Evolutionary conservation across 768 basidiomycete species (phyloP), one percentile per base, ranked within the genome.

Genomic region (Melanogaster broomeanus): DNA sequence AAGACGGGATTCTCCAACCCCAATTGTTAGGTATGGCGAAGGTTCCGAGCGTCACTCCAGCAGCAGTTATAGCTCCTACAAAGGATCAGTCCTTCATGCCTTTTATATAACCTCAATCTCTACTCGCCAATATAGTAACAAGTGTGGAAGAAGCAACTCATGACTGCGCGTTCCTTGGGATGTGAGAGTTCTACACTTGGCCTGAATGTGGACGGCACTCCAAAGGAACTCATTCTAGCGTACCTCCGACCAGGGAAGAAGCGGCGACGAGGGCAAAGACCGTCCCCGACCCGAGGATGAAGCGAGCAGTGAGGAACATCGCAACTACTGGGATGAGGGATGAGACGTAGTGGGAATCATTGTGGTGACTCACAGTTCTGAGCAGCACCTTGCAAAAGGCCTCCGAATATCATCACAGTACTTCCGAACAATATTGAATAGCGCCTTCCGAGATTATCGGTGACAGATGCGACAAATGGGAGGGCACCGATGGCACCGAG

Each of bases 1-100:
- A 80, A 1, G 58, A 62, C 0, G 83, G 85, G 19, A 86, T 83
- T 16, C 85, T 75, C 85, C 85, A 87, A 11, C 79, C 82, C 83
- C 83, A 84, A 58, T 81, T 76, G 42, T 57, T 77, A 0, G 58
- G 42, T 74, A 87, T 82, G 10, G 69, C 54, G 71, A 87, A 88
- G 0, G 87, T 88, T 9, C 81, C 81, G 30, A 86, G 78, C 0
- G 84, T 88, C 21, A 57, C 52, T 4, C 76, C 80, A 9, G 82
- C 81, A 6, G 83, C 82, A 24, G 28, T 25, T 7, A 63, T 7
- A 28, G 61, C 31, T 18, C 61, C 61, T 62, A 18, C n/a, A 4
- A 11, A 18, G 10, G 8, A 21, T 63, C 16, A 45, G 21, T n/a
- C n/a, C 4, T 31, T 2, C 11, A 25, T 2, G 1, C 2, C 6